These are phyloP conservation scores for Melanogaster broomeanus DNA, from an alignment of 768 basidiomycete genomes.

Conservation along the genomic window DNA sequence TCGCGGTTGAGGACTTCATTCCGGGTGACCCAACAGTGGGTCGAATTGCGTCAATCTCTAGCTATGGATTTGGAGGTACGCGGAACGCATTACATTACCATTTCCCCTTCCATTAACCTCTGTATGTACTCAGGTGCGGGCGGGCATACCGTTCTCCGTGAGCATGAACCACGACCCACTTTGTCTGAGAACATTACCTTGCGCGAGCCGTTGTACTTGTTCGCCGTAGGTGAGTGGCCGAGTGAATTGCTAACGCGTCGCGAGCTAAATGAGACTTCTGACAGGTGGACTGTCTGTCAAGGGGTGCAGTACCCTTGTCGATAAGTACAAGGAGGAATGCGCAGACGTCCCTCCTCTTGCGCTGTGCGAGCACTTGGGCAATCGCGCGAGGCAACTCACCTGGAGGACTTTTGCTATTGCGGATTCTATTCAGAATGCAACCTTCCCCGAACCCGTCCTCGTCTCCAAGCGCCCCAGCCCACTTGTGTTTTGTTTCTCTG, in stretches of 20 bases:
- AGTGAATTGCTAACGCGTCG: background rate
- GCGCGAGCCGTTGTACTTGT: background rate
- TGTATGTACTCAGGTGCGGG: background rate
- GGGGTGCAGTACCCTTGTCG: background rate
- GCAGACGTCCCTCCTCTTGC: background rate
- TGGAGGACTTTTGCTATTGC: constrained; percentile 33
- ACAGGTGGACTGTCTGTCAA: background rate
- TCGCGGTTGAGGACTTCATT: constrained; percentile 3
- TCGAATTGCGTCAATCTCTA: constrained; percentile 14
- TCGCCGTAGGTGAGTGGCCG: background rate
- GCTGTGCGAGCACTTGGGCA: constrained; percentile 12
- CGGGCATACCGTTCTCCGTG: background rate
- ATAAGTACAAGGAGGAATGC: background rate
- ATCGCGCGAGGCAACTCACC: constrained; percentile 34
- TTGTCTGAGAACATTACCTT: background rate
- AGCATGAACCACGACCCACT: background rate
- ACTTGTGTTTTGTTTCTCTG: constrained; percentile 41
- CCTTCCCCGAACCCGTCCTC: constrained; percentile 31
- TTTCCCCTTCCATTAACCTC: background rate
- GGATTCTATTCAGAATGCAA: background rate
- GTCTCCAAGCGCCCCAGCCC: constrained; percentile 26
- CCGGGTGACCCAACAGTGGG: constrained; percentile 3
- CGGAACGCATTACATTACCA: background rate
- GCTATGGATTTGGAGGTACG: constrained; percentile 15
- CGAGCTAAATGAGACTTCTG: background rate